Percentiles rank a stretch among this genome's conserved stretches.
phyloP scores from a whole-genome alignment of 495 filamentous ascomycete species.

The Penicillium lagena region DNA sequence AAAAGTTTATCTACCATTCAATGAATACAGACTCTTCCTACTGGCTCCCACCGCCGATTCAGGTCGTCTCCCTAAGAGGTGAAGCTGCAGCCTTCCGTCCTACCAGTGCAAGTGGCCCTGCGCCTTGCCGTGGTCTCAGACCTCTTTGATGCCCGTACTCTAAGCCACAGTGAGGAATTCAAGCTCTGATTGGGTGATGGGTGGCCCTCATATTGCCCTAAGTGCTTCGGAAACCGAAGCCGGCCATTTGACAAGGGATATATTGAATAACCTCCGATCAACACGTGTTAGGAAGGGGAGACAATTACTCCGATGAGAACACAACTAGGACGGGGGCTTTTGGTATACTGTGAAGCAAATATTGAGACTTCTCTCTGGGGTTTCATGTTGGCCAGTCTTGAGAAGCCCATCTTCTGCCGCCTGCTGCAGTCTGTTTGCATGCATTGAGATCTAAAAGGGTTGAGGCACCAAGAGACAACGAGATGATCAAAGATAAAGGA shows the following conservation, averaged over 20 bases:
- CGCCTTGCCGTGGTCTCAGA: constrained; percentile 33
- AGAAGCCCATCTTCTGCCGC: constrained; percentile 2
- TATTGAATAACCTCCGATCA: too few species aligned
- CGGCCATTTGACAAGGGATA: not conserved
- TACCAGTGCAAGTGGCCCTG: constrained; percentile 27
- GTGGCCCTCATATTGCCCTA: constrained; percentile 17
- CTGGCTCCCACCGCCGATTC: not conserved
- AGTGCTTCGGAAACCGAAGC: constrained; percentile 7
- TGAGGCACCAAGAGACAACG: not conserved
- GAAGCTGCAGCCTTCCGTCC: constrained; percentile 19
- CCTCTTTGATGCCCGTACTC: constrained; percentile 26
- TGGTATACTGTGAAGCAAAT: too few species aligned
- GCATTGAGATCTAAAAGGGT: constrained; percentile 1
- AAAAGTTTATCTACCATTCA: constrained; percentile 16
- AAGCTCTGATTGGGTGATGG: constrained; percentile 12
- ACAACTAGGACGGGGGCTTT: too few species aligned
- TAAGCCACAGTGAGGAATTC: not conserved
- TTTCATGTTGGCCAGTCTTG: too few species aligned
- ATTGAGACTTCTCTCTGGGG: too few species aligned
- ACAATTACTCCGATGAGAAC: too few species aligned
- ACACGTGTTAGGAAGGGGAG: too few species aligned
- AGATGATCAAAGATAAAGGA: constrained; percentile 33
- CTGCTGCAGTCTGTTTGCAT: constrained; percentile 29
- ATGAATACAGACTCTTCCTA: not conserved
- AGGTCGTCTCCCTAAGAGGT: constrained; percentile 14